These are phyloP conservation scores for Candida maris DNA, from an alignment of 805 yeast species.

Conservation along the genomic window DNA sequence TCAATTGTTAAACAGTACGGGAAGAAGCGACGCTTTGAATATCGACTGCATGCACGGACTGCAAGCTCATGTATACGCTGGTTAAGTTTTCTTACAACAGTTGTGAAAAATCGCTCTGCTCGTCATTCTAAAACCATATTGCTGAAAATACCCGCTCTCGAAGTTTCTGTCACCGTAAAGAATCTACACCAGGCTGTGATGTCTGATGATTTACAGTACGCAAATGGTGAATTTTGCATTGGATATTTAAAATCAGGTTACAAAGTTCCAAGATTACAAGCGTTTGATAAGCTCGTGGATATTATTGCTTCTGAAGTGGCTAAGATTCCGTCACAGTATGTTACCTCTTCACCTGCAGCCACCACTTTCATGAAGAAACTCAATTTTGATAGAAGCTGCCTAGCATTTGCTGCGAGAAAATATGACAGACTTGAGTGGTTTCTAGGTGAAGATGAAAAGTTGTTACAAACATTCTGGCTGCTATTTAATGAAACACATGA, in stretches of 20 bases:
- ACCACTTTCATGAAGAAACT: conserved; percentile 15
- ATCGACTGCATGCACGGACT: conserved; percentile 54
- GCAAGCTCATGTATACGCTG: conserved; percentile 55
- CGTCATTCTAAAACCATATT: conserved; percentile 16
- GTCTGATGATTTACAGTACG: conserved; percentile 6
- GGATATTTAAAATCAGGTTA: conserved; percentile 21
- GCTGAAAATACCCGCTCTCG: conserved; percentile 44
- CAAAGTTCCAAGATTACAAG: conserved; percentile 20
- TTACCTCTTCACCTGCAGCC: conserved; percentile 6
- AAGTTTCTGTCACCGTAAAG: conserved; percentile 40
- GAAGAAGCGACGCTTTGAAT: conserved; percentile 23
- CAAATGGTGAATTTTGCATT: not conserved
- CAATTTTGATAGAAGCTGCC: conserved; percentile 22
- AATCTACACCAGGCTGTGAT: conserved; percentile 7
- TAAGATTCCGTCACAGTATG: conserved; percentile 1
- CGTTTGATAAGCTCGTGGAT: conserved; percentile 38
- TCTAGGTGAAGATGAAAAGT: conserved; percentile 40
- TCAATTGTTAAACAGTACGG: conserved; percentile 37
- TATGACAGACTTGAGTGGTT: conserved; percentile 79
- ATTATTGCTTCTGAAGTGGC: conserved; percentile 31
- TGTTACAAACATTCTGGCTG: conserved; percentile 42
- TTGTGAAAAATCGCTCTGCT: conserved; percentile 34
- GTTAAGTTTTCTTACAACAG: conserved; percentile 53
- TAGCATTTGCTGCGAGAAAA: conserved; percentile 52
- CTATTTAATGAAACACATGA: conserved; percentile 43